Conservation (phyloP, 2,329 filamentous ascomycete species). For the Cladosporium sp. region DNA sequence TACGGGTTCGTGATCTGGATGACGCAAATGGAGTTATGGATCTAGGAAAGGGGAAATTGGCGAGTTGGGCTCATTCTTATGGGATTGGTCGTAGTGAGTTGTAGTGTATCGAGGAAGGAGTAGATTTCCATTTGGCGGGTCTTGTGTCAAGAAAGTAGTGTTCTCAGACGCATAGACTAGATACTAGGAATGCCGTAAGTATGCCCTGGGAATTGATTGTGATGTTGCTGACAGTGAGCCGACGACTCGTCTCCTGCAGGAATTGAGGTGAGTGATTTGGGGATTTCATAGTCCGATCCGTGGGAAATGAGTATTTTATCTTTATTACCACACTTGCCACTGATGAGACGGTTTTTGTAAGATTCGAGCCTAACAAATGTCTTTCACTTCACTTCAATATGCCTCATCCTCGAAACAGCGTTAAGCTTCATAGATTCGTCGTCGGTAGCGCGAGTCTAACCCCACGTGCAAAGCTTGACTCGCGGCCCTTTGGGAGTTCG, state of each 20-base stretch:
- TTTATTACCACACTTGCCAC: too few relatives aligned
- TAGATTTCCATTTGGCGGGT: too few relatives aligned
- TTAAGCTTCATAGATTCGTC: not conserved
- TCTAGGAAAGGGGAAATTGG: not conserved
- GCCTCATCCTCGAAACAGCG: not conserved
- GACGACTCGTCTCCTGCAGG: too few relatives aligned
- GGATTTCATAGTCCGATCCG: too few relatives aligned
- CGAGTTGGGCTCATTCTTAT: not conserved
- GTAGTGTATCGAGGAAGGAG: not conserved
- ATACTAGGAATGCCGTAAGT: too few relatives aligned
- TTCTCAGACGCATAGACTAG: too few relatives aligned
- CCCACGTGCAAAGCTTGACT: slow-evolving; percentile 7
- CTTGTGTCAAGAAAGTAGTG: too few relatives aligned
- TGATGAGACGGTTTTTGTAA: not conserved
- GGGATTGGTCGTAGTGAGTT: not conserved
- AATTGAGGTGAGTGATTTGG: too few relatives aligned
- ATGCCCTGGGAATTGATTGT: too few relatives aligned
- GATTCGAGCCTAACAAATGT: not conserved
- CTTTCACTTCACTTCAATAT: not conserved
- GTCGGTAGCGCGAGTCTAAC: not conserved
- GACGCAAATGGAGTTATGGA: not conserved
- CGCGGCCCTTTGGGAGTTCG: slow-evolving; percentile 1
- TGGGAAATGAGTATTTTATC: too few relatives aligned
- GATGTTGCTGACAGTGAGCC: too few relatives aligned
- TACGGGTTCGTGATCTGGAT: not conserved